These are phyloP conservation scores for Naganishia sp. DNA, from an alignment of 1,284 basidiomycete genomes.

Conservation along the genomic window DNA sequence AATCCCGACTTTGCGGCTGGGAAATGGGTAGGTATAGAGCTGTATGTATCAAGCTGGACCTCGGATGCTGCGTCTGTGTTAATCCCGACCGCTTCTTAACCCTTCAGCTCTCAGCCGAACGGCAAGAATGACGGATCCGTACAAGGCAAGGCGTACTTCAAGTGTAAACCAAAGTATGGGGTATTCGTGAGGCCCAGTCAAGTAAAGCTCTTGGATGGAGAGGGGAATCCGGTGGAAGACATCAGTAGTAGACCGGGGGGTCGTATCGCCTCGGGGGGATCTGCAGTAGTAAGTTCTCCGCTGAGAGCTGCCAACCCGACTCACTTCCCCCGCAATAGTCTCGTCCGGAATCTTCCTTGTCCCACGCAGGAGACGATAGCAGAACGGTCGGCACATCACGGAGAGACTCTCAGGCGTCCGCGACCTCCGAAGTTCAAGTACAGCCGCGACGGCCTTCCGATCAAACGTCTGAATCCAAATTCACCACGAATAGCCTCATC, in stretches of 20 bases:
- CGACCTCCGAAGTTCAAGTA: background rate
- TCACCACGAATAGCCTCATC: background rate
- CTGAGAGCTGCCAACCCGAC: background rate
- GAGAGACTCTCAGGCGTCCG: background rate
- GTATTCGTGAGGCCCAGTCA: slow-evolving; percentile 90
- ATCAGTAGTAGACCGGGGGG: slow-evolving; percentile 3
- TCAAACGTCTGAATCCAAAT: background rate
- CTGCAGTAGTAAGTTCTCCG: background rate
- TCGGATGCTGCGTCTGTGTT: background rate
- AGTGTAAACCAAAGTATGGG: slow-evolving; percentile 72
- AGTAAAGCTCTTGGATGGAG: slow-evolving; percentile 62
- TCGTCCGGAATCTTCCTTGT: slow-evolving; percentile 21
- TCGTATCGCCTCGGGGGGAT: background rate
- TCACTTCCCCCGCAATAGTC: background rate
- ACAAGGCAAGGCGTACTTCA: slow-evolving; percentile 79
- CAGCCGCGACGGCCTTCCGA: slow-evolving; percentile 2
- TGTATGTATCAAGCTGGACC: slow-evolving; percentile 55
- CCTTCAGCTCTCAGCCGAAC: slow-evolving; percentile 59
- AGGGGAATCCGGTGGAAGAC: background rate
- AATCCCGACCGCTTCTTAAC: slow-evolving; percentile 7
- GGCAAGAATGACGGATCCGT: slow-evolving; percentile 98
- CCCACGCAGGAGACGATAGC: background rate
- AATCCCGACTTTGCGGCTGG: slow-evolving; percentile 81
- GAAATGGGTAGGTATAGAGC: slow-evolving; percentile 92
- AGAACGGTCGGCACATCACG: background rate